Percentiles rank a stretch among this genome's conserved stretches.
Evolutionary conservation across 1,284 basidiomycete species (phyloP).

Genomic region (Amylostereum chailletii): DNA sequence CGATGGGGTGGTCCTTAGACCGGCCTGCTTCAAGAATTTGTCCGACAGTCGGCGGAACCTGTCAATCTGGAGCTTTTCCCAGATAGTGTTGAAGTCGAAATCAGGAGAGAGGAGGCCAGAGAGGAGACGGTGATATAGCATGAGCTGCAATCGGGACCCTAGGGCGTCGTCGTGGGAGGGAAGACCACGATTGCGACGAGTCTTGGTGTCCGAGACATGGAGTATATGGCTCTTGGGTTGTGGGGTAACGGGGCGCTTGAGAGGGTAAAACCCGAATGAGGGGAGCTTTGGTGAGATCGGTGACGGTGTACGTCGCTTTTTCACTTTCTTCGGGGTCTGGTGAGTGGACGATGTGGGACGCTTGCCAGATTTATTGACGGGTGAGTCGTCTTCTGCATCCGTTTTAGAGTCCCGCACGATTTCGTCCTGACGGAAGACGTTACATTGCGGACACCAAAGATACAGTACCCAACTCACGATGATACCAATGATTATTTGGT

Average conservation of each 20-base stretch:
- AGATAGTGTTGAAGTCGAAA: slow-evolving; percentile 47
- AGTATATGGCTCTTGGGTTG: slow-evolving; percentile 25
- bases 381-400: neutral
- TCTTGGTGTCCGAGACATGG: slow-evolving; percentile 70
- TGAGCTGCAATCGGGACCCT: slow-evolving; percentile 69
- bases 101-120: slow-evolving; percentile 37
- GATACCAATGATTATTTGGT: slow-evolving; percentile 49
- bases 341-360: slow-evolving; percentile 13
- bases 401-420: slow-evolving; percentile 26
- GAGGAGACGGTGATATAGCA: slow-evolving; percentile 76
- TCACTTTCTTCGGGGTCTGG: slow-evolving; percentile 19
- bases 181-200: slow-evolving; percentile 43
- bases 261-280: no score
- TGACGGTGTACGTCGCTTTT: slow-evolving; percentile 6
- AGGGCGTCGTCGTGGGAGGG: slow-evolving; percentile 58
- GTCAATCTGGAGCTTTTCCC: slow-evolving; percentile 31
- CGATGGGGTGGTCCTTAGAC: slow-evolving; percentile 2
- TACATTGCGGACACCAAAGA: neutral
- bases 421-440: slow-evolving; percentile 36
- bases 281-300: slow-evolving; percentile 7
- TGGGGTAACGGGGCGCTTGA: no score
- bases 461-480: slow-evolving; percentile 38
- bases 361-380: slow-evolving; percentile 8
- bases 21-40: slow-evolving; percentile 8
- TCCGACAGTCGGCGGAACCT: slow-evolving; percentile 7